Base-by-base conservation (phyloP, 1,139 yeast genomes). In the Suhomyces panamericanus region DNA sequence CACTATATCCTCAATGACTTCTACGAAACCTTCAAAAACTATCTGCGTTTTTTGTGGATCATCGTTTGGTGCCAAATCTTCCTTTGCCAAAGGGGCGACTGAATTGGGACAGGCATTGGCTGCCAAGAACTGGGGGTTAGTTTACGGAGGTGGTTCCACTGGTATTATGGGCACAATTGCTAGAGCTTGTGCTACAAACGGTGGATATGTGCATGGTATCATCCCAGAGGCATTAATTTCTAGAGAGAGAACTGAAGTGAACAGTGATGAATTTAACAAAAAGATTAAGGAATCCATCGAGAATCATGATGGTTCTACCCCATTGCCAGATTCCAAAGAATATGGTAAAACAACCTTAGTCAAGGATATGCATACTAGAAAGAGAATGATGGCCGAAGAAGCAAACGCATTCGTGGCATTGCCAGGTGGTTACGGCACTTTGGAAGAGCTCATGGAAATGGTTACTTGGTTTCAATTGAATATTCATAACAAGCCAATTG, bases 361-460 rank as follows among this genome's bases (percentile, higher is more conserved):
- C 4, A 78, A 80, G 44, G 96, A 88, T 59, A 89, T 89, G 96
- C 96, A 89, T 66, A 85, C 95, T 3, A 78, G 96, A 60, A 89
- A 89, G 70, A 75, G 84, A 60, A 61, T 86, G 73, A 89, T 89
- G 96, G 95, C 91, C 14, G 78, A 80, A 59, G 90, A 85, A 63
- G 83, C 95, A n/a, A 82, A 83, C 54, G 96, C 95, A 0, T 89
- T 89, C 63, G 80, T 89, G 41, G 96, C 96, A 1, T 73, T 89
- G 67, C 96, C 96, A 14, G 96, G 96, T 49, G 96, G 96, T 11
- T 88, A 83, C 62, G 96, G 96, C 43, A 88, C 96, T 4, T 69
- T 88, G 58, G 96, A 89, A 66, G 96, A 89, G 67, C 74, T 89
- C 52, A 83, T 89, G 83, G 96, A 89, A 69, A 85, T 88, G 45